Conservation (phyloP, 305 asterid genomes). For the Ruellia speciosa region DNA sequence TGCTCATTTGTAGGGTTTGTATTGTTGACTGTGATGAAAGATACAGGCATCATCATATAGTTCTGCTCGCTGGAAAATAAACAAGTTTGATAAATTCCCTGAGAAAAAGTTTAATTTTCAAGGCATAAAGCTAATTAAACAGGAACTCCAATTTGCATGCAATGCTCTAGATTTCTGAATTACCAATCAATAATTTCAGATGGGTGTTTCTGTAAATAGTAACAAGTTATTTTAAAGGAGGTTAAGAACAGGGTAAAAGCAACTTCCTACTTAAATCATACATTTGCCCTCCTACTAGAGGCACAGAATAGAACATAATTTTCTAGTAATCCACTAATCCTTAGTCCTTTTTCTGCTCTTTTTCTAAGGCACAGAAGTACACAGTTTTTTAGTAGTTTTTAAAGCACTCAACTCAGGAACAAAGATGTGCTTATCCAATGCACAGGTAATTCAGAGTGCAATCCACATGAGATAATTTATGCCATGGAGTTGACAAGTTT, state of each 20-base stretch:
- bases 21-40: slow-evolving; percentile 58
- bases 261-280: too few relatives aligned
- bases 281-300: not conserved
- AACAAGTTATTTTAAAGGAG: too few relatives aligned
- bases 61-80: slow-evolving; percentile 43
- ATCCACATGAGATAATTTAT: not conserved
- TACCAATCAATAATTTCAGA: not conserved
- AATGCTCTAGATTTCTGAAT: not conserved
- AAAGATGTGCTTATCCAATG: not conserved
- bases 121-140: not conserved
- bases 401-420: not conserved
- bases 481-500: too few relatives aligned
- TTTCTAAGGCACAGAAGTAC: too few relatives aligned
- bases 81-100: slow-evolving; percentile 14
- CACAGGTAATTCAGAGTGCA: not conserved
- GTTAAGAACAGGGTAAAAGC: too few relatives aligned
- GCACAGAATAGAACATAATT: not conserved
- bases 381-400: too few relatives aligned
- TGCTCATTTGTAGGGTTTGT: slow-evolving; percentile 29
- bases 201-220: too few relatives aligned
- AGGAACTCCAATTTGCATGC: slow-evolving; percentile 1
- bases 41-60: slow-evolving; percentile 57
- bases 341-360: not conserved
- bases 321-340: not conserved
- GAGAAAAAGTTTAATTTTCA: slow-evolving; percentile 14